These are phyloP conservation scores for Linum trigynum DNA, from an alignment of 345 rosid species.

Conservation along the genomic window DNA sequence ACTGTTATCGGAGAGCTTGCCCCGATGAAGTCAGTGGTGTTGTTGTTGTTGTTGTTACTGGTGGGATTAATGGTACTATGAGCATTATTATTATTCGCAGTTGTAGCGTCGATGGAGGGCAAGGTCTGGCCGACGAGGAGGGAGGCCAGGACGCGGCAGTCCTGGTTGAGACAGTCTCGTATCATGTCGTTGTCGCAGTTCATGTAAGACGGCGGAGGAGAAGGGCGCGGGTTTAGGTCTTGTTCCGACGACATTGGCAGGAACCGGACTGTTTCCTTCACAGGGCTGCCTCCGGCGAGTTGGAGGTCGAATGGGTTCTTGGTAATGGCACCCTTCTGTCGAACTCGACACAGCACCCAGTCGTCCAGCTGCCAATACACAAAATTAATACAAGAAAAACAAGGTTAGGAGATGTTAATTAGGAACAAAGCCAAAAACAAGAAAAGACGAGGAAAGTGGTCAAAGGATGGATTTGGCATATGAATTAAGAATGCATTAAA, in stretches of 20 bases:
- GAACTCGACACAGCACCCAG: slow-evolving; percentile 52
- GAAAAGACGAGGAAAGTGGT: too few species aligned
- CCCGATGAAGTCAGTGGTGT: too few species aligned
- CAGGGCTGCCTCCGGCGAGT: background rate
- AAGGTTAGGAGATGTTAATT: too few species aligned
- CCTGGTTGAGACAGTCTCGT: slow-evolving; percentile 28
- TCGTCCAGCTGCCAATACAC: slow-evolving; percentile 36
- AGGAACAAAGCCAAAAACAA: too few species aligned
- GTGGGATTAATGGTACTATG: slow-evolving; percentile 18
- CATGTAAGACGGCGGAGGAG: background rate
- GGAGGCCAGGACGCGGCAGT: slow-evolving; percentile 30
- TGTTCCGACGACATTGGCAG: background rate
- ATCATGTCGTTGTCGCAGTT: slow-evolving; percentile 18
- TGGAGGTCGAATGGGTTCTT: slow-evolving; percentile 14
- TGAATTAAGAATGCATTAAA: too few species aligned
- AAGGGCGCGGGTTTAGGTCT: too few species aligned
- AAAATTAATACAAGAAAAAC: background rate
- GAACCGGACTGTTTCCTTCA: slow-evolving; percentile 9
- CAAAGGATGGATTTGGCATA: too few species aligned
- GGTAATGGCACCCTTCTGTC: slow-evolving; percentile 19
- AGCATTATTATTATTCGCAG: slow-evolving; percentile 17
- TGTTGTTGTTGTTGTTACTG: slow-evolving; percentile 8
- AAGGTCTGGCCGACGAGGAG: slow-evolving; percentile 26
- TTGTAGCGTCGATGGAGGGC: slow-evolving; percentile 18
- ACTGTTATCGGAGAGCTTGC: slow-evolving; percentile 13